A percentile compares a stretch with the other conserved stretches of the same genome.
phyloP scores from a whole-genome alignment of 2,329 filamentous ascomycete genomes.

The Microsporum canis region DNA sequence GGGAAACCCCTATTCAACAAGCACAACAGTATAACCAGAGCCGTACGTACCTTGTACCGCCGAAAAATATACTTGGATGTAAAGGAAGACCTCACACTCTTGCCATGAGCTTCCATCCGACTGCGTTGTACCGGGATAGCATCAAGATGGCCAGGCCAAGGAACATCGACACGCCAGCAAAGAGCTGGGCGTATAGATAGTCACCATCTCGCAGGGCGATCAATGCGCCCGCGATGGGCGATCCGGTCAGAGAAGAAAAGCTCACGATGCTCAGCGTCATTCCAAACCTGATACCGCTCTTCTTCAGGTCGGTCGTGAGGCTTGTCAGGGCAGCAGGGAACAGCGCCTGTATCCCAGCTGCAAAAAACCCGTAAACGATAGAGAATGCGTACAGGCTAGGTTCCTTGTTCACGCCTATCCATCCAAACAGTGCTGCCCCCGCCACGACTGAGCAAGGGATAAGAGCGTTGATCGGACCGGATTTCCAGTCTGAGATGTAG shows the following conservation, averaged over 20 bases:
- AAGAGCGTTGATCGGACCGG: constrained; percentile 52
- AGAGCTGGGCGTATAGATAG: constrained; percentile 44
- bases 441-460: constrained; percentile 40
- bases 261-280: constrained; percentile 45
- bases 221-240: constrained; percentile 45
- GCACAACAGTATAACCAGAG: too few species aligned
- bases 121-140: constrained; percentile 31
- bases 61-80: neutral
- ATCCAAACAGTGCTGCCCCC: constrained; percentile 40
- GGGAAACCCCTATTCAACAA: neutral
- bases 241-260: constrained; percentile 44
- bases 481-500: constrained; percentile 45
- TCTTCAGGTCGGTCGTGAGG: constrained; percentile 43
- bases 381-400: constrained; percentile 51
- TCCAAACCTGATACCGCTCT: constrained; percentile 46
- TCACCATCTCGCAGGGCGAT: constrained; percentile 36
- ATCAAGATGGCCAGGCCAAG: constrained; percentile 35
- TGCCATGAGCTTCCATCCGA: constrained; percentile 24
- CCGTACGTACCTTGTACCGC: neutral
- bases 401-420: constrained; percentile 45
- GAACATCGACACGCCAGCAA: constrained; percentile 37
- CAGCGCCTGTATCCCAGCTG: constrained; percentile 52
- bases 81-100: constrained; percentile 21
- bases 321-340: constrained; percentile 53
- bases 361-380: constrained; percentile 52